phyloP scores from a whole-genome alignment of 2,329 filamentous ascomycete species.

The Xylariales sp. region DNA sequence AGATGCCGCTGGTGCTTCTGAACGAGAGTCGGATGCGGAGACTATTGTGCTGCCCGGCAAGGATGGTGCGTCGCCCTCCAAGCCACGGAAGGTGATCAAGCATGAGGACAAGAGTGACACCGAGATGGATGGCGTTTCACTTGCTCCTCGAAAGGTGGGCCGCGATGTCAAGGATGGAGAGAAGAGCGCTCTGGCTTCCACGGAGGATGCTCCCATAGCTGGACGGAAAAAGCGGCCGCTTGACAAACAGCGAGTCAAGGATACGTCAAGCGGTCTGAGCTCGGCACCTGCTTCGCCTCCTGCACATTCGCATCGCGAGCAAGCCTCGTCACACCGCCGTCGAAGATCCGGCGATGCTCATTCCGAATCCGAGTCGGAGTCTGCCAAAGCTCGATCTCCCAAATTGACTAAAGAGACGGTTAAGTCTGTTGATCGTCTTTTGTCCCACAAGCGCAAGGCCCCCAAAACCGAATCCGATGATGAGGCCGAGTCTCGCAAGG shows the following conservation, averaged over 20 bases:
- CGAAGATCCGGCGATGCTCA: slow-evolving; percentile 32
- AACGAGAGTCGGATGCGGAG: slow-evolving; percentile 67
- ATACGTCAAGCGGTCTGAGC: slow-evolving; percentile 52
- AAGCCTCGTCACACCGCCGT: slow-evolving; percentile 27
- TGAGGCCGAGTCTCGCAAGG: slow-evolving; percentile 50
- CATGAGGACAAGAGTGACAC: slow-evolving; percentile 60
- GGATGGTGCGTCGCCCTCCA: slow-evolving; percentile 60
- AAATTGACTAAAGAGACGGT: slow-evolving; percentile 44
- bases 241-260: slow-evolving; percentile 42
- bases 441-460: slow-evolving; percentile 50
- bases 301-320: slow-evolving; percentile 25
- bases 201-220: slow-evolving; percentile 18
- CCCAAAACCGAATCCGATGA: slow-evolving; percentile 53
- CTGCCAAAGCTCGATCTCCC: slow-evolving; percentile 36
- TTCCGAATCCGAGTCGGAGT: slow-evolving; percentile 55
- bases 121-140: slow-evolving; percentile 36
- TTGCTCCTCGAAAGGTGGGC: slow-evolving; percentile 22
- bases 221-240: slow-evolving; percentile 48
- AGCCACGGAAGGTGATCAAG: slow-evolving; percentile 59
- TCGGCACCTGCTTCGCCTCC: slow-evolving; percentile 55
- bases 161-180: slow-evolving; percentile 24
- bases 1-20: slow-evolving; percentile 38
- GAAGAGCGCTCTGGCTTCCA: background rate
- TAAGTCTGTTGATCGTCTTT: slow-evolving; percentile 41
- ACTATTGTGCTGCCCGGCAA: slow-evolving; percentile 66